phyloP scores from a whole-genome alignment of 2,329 filamentous ascomycete species.

The Arthroderma uncinatum region DNA sequence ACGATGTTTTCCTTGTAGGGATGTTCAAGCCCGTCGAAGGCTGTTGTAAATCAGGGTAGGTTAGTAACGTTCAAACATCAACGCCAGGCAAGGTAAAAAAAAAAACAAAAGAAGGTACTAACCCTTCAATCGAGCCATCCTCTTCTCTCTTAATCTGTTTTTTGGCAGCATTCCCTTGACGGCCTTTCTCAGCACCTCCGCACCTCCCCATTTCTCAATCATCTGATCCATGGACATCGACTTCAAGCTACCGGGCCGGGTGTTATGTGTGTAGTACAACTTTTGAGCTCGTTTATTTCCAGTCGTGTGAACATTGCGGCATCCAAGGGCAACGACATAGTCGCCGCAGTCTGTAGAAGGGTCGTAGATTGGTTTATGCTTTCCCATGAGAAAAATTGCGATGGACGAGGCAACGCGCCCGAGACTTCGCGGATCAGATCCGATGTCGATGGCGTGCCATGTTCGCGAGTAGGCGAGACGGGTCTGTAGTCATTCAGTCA shows the following conservation, averaged over 20 bases:
- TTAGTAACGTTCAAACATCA: neutral
- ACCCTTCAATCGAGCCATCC: slow-evolving; percentile 77
- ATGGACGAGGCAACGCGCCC: slow-evolving; percentile 83
- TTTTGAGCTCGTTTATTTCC: slow-evolving; percentile 91
- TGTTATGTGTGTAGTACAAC: slow-evolving; percentile 90
- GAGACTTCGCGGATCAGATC: slow-evolving; percentile 62
- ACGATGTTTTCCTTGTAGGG: slow-evolving; percentile 86
- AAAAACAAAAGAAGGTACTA: slow-evolving; percentile 20
- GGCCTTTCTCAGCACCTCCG: slow-evolving; percentile 80
- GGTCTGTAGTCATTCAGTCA: slow-evolving; percentile 48
- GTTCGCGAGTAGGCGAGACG: slow-evolving; percentile 89
- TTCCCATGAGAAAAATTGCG: slow-evolving; percentile 84
- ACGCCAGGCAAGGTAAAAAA: neutral
- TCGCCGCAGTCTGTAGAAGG: slow-evolving; percentile 97
- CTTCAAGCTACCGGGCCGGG: slow-evolving; percentile 74
- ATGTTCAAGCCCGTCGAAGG: slow-evolving; percentile 84
- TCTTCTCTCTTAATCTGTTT: slow-evolving; percentile 79
- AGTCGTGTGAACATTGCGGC: slow-evolving; percentile 73
- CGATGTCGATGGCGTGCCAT: slow-evolving; percentile 82
- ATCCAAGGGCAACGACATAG: slow-evolving; percentile 91
- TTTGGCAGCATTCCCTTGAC: slow-evolving; percentile 97
- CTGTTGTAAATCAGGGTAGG: slow-evolving; percentile 29
- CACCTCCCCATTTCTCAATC: slow-evolving; percentile 87
- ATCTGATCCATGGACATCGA: slow-evolving; percentile 88
- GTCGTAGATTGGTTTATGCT: slow-evolving; percentile 97